These are phyloP conservation scores for Chaetomium sp. DNA, from an alignment of 2,329 filamentous ascomycete species.

Conservation along the genomic window DNA sequence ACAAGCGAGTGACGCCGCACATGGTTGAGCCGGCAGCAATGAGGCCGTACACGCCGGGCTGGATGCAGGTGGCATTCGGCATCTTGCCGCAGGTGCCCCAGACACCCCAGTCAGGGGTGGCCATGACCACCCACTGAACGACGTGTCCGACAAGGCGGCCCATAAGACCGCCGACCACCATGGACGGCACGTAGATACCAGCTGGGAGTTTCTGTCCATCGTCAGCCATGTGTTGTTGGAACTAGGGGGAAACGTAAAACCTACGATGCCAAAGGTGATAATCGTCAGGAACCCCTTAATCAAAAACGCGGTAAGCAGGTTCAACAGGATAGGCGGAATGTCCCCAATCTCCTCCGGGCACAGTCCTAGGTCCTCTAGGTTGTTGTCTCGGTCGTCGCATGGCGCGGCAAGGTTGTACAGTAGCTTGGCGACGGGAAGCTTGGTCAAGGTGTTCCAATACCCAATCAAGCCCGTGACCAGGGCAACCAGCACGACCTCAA, in stretches of 20 bases:
- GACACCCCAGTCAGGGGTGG: constrained; percentile 69
- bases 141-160: constrained; percentile 85
- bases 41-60: constrained; percentile 94
- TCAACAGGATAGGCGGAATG: constrained; percentile 75
- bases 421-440: constrained; percentile 85
- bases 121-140: constrained; percentile 78
- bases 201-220: constrained; percentile 76
- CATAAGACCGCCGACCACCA: constrained; percentile 94
- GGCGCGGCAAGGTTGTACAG: constrained; percentile 89
- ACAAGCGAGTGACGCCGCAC: constrained; percentile 93
- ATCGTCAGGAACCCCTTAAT: constrained; percentile 88
- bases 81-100: constrained; percentile 74
- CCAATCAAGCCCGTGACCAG: constrained; percentile 79
- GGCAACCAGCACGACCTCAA: constrained; percentile 88
- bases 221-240: background rate
- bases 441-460: constrained; percentile 93
- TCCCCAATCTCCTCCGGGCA: constrained; percentile 73
- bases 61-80: constrained; percentile 80
- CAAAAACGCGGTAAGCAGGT: constrained; percentile 75
- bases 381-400: constrained; percentile 69
- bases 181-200: constrained; percentile 96
- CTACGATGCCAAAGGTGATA: constrained; percentile 85
- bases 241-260: constrained; percentile 36
- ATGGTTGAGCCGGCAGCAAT: constrained; percentile 95
- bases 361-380: constrained; percentile 68